Evolutionary conservation across 2,329 filamentous ascomycete genomes (phyloP), one percentile per base, ranked within the genome.

Genomic region (Xylaria sp.): DNA sequence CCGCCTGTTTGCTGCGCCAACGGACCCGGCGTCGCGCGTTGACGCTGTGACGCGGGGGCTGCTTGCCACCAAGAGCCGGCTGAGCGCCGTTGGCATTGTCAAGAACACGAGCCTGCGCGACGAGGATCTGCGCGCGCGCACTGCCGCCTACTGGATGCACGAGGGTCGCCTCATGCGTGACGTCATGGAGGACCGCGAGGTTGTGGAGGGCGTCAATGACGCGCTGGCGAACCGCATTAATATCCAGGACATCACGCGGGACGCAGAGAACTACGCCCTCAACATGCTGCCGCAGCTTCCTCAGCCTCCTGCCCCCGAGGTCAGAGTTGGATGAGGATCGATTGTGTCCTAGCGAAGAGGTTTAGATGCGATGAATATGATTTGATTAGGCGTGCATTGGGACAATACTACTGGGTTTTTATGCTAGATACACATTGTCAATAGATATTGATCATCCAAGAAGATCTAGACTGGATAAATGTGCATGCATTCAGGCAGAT

Each of bases 101-200:
- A 88, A 91, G 78, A 98, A 98, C 82, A 93, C 93, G 2, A 86
- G 92, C 17, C 84, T 91, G 65, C 83, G 94, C 64, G 93, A 98
- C 80, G 85, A 88, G 70, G 86, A 86, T 51, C 81, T 98, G 78
- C 88, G 94, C 67, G 84, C 80, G 2, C 86, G 86, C 66, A 86
- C 87, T 58, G 87, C 90, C 73, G 85, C 84, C 17, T 98, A 98
- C 81, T 98, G 95, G 95, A 82, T 84, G 9, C 90, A 91, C 53
- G 93, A 98, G 82, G 91, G 89, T 6, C 83, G 86, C 60, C 79
- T 93, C 34, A 93, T 92, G 86, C 83, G 86, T 42, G 89, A 91
- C 75, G 89, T 92, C 27, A 91, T 97, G 86, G 92, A 94, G 82
- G 92, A 95, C 70, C 85, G 89, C 69, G 91, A 92, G 69, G 92